Evolutionary conservation across 2,329 filamentous ascomycete species (phyloP).

Genomic region (Coniosporium tulheliwenetii): DNA sequence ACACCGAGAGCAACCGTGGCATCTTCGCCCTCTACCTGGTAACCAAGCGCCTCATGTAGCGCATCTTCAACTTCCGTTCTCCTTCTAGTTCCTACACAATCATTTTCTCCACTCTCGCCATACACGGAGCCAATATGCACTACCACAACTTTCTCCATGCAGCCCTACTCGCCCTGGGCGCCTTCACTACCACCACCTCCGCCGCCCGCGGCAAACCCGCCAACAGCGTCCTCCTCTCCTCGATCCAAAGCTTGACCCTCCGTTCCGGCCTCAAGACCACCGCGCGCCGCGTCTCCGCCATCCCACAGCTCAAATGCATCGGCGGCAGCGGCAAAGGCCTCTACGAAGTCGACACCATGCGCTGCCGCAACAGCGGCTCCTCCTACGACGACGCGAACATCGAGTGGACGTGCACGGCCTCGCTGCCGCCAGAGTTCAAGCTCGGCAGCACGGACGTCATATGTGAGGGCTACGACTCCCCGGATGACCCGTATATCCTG

Average conservation of each 20-base stretch:
- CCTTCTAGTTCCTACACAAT: background rate
- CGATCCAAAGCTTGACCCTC: conserved; percentile 66
- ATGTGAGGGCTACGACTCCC: conserved; percentile 71
- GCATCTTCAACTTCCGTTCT: background rate
- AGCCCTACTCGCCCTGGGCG: conserved; percentile 3
- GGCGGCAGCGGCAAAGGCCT: conserved; percentile 46
- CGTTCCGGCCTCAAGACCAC: conserved; percentile 52
- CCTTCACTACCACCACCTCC: conserved; percentile 10
- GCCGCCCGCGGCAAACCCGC: conserved; percentile 17
- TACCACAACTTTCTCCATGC: background rate
- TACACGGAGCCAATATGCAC: background rate
- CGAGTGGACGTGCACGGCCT: conserved; percentile 77
- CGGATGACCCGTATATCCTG: conserved; percentile 72
- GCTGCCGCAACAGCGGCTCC: conserved; percentile 72
- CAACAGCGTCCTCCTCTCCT: conserved; percentile 43
- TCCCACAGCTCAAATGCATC: conserved; percentile 55
- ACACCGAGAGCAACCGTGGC: too few relatives aligned
- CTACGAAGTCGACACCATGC: conserved; percentile 66
- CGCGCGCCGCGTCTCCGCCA: conserved; percentile 57
- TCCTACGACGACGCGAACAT: conserved; percentile 69
- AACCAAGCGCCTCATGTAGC: background rate
- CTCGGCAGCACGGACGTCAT: conserved; percentile 78
- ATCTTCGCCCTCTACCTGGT: background rate
- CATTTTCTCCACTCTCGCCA: background rate
- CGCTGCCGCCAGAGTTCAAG: conserved; percentile 47